Base-by-base conservation (phyloP, 805 yeast species). In the Lipomyces anomalus region DNA sequence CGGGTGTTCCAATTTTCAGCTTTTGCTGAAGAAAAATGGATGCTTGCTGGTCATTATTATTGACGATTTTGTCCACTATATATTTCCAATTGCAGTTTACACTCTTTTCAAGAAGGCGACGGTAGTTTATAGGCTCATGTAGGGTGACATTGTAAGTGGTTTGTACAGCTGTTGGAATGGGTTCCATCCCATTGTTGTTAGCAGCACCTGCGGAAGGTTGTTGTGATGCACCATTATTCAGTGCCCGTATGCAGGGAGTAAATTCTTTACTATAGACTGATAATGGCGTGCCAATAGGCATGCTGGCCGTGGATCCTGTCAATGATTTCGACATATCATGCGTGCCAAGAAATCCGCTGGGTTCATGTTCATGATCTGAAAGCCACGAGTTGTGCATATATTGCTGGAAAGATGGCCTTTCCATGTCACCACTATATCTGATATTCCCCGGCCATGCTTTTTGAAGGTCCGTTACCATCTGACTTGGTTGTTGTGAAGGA, bases 21-120 rank as follows among this genome's bases (percentile, higher is more conserved):
- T 68, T 64, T 44, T 68, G 70, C 57, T 69, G 73, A 26, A 69
- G 48, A 42, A 63, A 66, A 3, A 68, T 57, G 6, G 73, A 69
- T 4, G 73, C 69, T 46, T 64, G 69, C 53, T 68, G 73, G 44
- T 69, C 72, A 40, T 66, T 57, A 32, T 57, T 53, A 20, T 44
- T 33, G n/a, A 66, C 60, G 32, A 66, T 66, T 28, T 60, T 44
- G 22, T 63, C 62, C 13, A 66, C 63, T 34, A 66, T 55, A 26
- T 53, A 41, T 30, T 48, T 49, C 67, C 66, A 62, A 47, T 62
- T 52, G 52, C 64, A 59, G 42, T 48, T 55, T 13, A 56, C 57
- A 29, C 52, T 44, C 18, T 51, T 44, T 34, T 61, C 66, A 3
- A 63, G 56, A 22, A 62, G 49, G 23, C 56, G 57, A n/a, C 66